Evolutionary conservation across 768 basidiomycete genomes (phyloP), one percentile per base, ranked within the genome.

Genomic region (Collybiopsis luxurians): DNA sequence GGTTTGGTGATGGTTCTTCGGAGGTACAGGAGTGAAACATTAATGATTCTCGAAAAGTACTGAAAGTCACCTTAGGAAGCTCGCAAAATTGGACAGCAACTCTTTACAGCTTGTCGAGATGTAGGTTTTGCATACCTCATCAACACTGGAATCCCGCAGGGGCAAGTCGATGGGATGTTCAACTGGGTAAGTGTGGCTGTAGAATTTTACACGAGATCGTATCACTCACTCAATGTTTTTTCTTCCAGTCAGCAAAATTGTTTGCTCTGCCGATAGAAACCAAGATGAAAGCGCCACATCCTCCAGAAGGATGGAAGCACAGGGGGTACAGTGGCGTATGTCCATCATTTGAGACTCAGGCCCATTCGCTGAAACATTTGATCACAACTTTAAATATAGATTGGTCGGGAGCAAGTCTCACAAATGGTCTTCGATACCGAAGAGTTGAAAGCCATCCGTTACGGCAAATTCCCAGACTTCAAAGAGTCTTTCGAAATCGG

Each of bases 401-500:
- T 63, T 23, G 66, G 66, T 15, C 47, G 60, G 12, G 66, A 67
- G 44, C 66, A 67, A 57, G 53, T 63, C 19, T 61, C 62, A 1
- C 66, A 66, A 26, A 59, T 60, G 58, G 63, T 59, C 43, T 69
- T 68, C 51, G 70, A 73, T 54, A 34, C 57, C 1, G 42, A 61
- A 3, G 66, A 69, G 44, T 53, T 68, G 1, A 59, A 60, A 39
- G 61, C 57, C 23, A 67, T 66, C 45, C 67, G 67, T 13, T 62
- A 63, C 48, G 45, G 45, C 12, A 62, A 67, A 44, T 67, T 67
- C 38, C 71, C 66, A 3, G 72, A 71, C 59, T 68, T 69, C 44
- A 73, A 72, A 56, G 73, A 73, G 62, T 74, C 71, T 38, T 73
- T 73, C 51, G 75, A 76, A 49, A 60, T 71, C 13, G 73, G 71